Conservation (phyloP, 768 basidiomycete genomes). For the Boletus rufocinnamomeus region DNA sequence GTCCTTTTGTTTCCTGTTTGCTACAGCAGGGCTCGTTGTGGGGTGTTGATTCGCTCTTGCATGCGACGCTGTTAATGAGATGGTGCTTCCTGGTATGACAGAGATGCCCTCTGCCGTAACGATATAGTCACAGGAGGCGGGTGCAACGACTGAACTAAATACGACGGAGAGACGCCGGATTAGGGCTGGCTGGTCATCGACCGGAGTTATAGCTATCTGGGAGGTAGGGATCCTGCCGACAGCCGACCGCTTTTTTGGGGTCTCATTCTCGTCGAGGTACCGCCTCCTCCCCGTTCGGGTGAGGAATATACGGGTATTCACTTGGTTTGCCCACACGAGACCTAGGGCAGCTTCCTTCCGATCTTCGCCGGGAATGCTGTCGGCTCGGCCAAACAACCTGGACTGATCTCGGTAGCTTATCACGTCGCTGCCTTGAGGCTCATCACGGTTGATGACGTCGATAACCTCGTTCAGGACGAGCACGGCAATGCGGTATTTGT, state of each 20-base stretch:
- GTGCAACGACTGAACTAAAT: constrained; percentile 65
- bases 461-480: constrained; percentile 89
- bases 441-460: constrained; percentile 61
- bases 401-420: constrained; percentile 73
- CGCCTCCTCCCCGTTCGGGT: constrained; percentile 71
- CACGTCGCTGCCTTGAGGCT: constrained; percentile 17
- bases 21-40: constrained; percentile 11
- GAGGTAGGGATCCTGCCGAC: constrained; percentile 5
- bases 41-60: constrained; percentile 2
- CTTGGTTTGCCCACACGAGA: constrained; percentile 91
- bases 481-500: constrained; percentile 63
- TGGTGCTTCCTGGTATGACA: constrained; percentile 28
- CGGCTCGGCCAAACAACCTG: constrained; percentile 71
- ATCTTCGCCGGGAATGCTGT: constrained; percentile 56
- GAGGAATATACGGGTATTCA: constrained; percentile 85
- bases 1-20: constrained; percentile 4
- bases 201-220: constrained; percentile 12
- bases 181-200: constrained; percentile 48
- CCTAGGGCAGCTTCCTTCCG: constrained; percentile 83
- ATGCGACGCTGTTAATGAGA: constrained; percentile 8
- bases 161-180: constrained; percentile 76
- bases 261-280: constrained; percentile 45
- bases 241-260: constrained; percentile 29
- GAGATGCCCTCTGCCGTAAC: constrained; percentile 63
- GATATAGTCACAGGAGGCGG: constrained; percentile 73